A percentile compares a stretch with the other conserved stretches of the same genome.
These are phyloP conservation scores for Emmonsia crescens DNA, from an alignment of 2,329 filamentous ascomycete genomes.

Conservation along the genomic window DNA sequence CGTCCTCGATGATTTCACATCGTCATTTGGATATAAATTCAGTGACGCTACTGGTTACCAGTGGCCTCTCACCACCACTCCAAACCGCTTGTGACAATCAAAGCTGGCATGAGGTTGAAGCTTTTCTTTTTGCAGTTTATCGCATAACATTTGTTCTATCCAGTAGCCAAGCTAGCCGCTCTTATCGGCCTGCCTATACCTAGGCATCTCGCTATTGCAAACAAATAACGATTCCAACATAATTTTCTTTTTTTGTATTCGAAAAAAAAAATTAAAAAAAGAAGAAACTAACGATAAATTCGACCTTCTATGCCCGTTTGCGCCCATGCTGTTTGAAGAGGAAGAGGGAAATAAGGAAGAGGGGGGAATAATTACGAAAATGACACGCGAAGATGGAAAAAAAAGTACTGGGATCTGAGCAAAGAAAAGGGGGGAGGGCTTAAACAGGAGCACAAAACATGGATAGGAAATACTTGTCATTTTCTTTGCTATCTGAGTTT, in stretches of 20 bases:
- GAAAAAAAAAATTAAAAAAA: neutral
- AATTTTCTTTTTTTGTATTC: neutral
- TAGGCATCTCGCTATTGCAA: neutral
- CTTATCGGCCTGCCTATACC: no score
- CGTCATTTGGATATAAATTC: constrained; percentile 98
- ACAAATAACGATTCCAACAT: neutral
- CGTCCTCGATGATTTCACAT: constrained; percentile 94
- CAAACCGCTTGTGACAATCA: constrained; percentile 64
- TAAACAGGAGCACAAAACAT: neutral
- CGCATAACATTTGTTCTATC: neutral
- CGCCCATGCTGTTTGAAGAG: neutral
- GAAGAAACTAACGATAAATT: neutral
- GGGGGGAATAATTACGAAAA: neutral
- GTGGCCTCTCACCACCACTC: constrained; percentile 70
- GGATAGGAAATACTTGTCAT: neutral
- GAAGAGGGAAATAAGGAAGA: neutral
- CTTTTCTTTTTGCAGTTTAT: neutral
- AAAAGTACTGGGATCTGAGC: neutral
- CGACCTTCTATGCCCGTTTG: neutral
- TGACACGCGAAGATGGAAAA: neutral
- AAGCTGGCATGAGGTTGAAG: neutral
- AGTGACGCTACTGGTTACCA: constrained; percentile 92
- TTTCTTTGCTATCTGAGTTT: neutral
- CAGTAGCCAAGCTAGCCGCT: neutral
- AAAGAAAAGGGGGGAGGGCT: neutral